A percentile compares a stretch with the other conserved stretches of the same genome.
Evolutionary conservation across 371 early-diverging fungal species (phyloP).

Genomic region (Choanephora cucurbitarum): DNA sequence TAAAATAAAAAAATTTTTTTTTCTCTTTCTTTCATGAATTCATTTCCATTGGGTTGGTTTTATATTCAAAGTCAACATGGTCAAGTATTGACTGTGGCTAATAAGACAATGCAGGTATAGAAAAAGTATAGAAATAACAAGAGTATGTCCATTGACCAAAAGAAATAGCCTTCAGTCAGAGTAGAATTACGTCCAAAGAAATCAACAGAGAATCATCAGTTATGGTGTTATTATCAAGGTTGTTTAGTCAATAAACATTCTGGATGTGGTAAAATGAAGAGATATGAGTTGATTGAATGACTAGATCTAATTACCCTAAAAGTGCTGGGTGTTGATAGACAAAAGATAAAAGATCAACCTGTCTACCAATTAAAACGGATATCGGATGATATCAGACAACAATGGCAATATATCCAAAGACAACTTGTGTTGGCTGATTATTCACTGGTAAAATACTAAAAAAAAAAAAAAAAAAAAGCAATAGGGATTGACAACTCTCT

Average conservation of each 20-base stretch:
- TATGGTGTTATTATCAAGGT: slow-evolving; percentile 25
- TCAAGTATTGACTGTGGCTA: slow-evolving; percentile 21
- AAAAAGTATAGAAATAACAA: no score
- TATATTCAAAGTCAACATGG: slow-evolving; percentile 16
- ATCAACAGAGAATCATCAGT: slow-evolving; percentile 11
- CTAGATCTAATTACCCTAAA: no score
- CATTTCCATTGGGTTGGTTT: slow-evolving; percentile 23
- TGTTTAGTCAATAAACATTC: slow-evolving; percentile 21
- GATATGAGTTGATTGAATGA: no score
- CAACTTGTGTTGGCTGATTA: slow-evolving; percentile 4
- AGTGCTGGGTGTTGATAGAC: slow-evolving; percentile 8
- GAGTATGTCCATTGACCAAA: neutral
- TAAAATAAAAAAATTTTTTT: neutral
- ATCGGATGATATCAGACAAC: slow-evolving; percentile 1
- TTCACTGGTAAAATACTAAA: neutral
- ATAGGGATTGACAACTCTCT: no score
- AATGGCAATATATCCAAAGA: slow-evolving; percentile 2
- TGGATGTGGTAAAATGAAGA: slow-evolving; percentile 30
- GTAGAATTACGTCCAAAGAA: slow-evolving; percentile 25
- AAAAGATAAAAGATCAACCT: slow-evolving; percentile 9
- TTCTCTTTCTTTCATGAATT: slow-evolving; percentile 5
- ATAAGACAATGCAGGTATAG: slow-evolving; percentile 18
- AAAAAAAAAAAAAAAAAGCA: no score
- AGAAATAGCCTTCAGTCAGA: slow-evolving; percentile 13
- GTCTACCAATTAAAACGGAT: slow-evolving; percentile 4